Evolutionary conservation across 441 rosid species (phyloP).

Genomic region (Croton laevigatus): DNA sequence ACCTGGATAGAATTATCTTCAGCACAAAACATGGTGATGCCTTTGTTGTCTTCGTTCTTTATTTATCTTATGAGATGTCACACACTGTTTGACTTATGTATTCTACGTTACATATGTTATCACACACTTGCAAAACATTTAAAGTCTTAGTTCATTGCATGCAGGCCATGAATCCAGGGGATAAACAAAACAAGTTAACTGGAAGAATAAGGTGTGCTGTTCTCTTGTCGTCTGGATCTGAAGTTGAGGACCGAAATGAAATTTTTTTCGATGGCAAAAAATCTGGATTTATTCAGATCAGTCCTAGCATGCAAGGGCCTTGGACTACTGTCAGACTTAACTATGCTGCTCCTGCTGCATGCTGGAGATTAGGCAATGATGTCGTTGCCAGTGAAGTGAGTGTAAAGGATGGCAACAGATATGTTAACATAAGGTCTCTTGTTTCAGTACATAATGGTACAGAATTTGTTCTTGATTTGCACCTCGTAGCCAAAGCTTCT

Average conservation of each 20-base stretch:
- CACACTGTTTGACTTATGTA: neutral
- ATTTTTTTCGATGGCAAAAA: constrained; percentile 35
- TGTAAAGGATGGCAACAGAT: constrained; percentile 80
- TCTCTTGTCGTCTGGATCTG: constrained; percentile 55
- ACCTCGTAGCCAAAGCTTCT: constrained; percentile 58
- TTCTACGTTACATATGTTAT: neutral
- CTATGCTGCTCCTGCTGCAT: constrained; percentile 97
- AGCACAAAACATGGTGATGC: constrained; percentile 48
- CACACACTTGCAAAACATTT: constrained; percentile 8
- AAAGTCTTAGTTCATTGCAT: constrained; percentile 21
- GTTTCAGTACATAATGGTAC: constrained; percentile 74
- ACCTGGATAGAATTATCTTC: constrained; percentile 70
- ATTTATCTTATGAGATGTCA: constrained; percentile 1
- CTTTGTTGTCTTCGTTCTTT: constrained; percentile 13
- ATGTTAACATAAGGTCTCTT: constrained; percentile 85
- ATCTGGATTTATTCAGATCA: constrained; percentile 90
- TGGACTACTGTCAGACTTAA: constrained; percentile 95
- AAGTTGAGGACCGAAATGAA: constrained; percentile 44
- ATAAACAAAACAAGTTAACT: constrained; percentile 33
- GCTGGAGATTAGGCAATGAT: constrained; percentile 94
- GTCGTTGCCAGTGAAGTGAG: constrained; percentile 97
- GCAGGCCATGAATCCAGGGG: constrained; percentile 53
- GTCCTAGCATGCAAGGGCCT: constrained; percentile 92
- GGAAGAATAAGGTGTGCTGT: constrained; percentile 80
- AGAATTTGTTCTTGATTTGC: constrained; percentile 63